Percentiles rank a stretch among this genome's conserved stretches.
Evolutionary conservation across 1,139 yeast species (phyloP).

Genomic region (Oligophagozyma castellii): DNA sequence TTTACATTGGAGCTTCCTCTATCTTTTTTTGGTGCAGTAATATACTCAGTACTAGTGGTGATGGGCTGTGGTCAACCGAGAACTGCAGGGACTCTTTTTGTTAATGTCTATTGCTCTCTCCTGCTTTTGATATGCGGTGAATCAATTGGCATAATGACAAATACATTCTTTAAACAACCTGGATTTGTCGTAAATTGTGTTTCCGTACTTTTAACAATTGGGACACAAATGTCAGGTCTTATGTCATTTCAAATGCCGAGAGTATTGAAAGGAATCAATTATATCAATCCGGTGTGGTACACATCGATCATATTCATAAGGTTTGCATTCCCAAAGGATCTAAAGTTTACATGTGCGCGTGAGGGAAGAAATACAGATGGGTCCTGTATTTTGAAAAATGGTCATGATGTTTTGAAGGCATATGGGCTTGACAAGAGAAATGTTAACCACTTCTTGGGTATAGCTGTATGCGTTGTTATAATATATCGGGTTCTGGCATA

Average conservation of each 20-base stretch:
- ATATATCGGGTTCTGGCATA: slow-evolving; percentile 29
- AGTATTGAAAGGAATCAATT: slow-evolving; percentile 57
- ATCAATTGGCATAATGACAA: slow-evolving; percentile 65
- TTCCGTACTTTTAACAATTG: slow-evolving; percentile 48
- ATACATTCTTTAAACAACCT: slow-evolving; percentile 58
- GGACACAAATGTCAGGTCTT: slow-evolving; percentile 78
- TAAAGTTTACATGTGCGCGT: slow-evolving; percentile 30
- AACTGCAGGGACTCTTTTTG: slow-evolving; percentile 51
- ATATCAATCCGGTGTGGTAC: slow-evolving; percentile 60
- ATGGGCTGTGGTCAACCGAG: slow-evolving; percentile 67
- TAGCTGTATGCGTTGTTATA: slow-evolving; percentile 27
- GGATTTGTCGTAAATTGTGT: slow-evolving; percentile 70
- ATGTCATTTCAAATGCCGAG: slow-evolving; percentile 64
- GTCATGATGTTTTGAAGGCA: slow-evolving; percentile 34
- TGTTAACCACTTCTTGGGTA: slow-evolving; percentile 25
- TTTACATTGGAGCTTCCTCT: slow-evolving; percentile 60
- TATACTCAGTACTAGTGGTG: slow-evolving; percentile 50
- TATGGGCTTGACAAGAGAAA: slow-evolving; percentile 29
- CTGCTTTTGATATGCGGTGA: slow-evolving; percentile 64
- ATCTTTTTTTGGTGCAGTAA: slow-evolving; percentile 45
- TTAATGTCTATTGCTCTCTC: slow-evolving; percentile 42
- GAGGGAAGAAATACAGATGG: slow-evolving; percentile 25
- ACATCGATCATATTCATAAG: slow-evolving; percentile 44
- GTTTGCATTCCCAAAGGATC: slow-evolving; percentile 31
- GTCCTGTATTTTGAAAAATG: slow-evolving; percentile 34